Evolutionary conservation across 805 yeast genomes (phyloP), one percentile per base, ranked within the genome.

Genomic region (Hemisphaericaspora nanyangensis): DNA sequence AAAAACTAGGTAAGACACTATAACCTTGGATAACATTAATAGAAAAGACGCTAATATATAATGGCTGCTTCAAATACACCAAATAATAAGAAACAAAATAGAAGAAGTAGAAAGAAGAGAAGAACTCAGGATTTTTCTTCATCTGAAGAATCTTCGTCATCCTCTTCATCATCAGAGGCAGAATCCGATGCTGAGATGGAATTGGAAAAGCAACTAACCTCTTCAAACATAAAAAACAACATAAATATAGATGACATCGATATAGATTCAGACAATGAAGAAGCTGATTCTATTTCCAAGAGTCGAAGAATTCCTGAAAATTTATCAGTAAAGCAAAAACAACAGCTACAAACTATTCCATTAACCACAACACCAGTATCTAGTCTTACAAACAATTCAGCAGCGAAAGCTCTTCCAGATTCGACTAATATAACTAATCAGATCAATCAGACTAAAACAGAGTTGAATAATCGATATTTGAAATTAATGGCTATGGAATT

Each of bases 71-170:
- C 22, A 7, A 40, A 25, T 11, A 15, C 19, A 16, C 32, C 19
- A 19, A 29, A 30, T 10, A 29, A 20, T 4, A 39, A 35, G 34
- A 42, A 42, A 32, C 7, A 29, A 4, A 43, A 31, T 17, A 48
- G 45, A 46, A 70, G 85, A 51, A 75, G 85, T 46, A 70, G 82
- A 54, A 82, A 82, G 74, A 83, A 82, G 77, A 80, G 89, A 77
- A 82, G 90, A 79, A 83, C 91, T 0, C 87, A 82, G 37, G 88
- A 81, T 48, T 77, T 80, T 22, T 80, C 85, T 0, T 73, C 76
- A 13, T 68, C 68, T 31, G 71, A 78, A 2, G 71, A 66, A 27
- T 73, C 79, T 1, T 70, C 74, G 7, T 66, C 74, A 1, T 61
- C 68, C 2, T 61, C 72, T 1, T 29, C 38, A 7, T 28, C 25